Conservation (phyloP, 805 yeast genomes). For the Suhomyces tanzawaensis region DNA sequence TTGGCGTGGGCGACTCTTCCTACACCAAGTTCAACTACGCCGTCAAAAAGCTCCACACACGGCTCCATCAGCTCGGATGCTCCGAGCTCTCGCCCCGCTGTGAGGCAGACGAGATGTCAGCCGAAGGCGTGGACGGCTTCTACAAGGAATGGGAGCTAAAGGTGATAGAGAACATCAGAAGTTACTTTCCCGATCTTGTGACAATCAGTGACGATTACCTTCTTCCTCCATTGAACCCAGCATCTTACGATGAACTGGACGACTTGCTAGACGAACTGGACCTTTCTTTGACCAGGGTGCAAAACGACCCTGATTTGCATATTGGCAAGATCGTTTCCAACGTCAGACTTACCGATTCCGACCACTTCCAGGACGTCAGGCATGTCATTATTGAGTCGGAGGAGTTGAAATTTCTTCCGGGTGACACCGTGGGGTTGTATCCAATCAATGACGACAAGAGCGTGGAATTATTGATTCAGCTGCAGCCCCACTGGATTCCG, state of each 20-base stretch:
- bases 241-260: conserved; percentile 22
- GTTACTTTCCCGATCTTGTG: conserved; percentile 20
- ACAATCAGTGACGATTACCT: conserved; percentile 23
- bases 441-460: conserved; percentile 66
- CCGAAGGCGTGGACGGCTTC: conserved; percentile 76
- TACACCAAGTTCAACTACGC: conserved; percentile 89
- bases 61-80: conserved; percentile 83
- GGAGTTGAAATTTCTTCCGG: conserved; percentile 54
- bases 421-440: conserved; percentile 76
- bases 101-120: conserved; percentile 84
- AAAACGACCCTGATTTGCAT: conserved; percentile 9
- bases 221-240: conserved; percentile 26
- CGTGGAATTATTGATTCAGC: conserved; percentile 62
- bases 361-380: conserved; percentile 91
- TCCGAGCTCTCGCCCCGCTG: conserved; percentile 65
- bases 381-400: conserved; percentile 46
- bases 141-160: conserved; percentile 70
- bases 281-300: conserved; percentile 13
- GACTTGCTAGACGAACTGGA: conserved; percentile 11
- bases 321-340: conserved; percentile 52
- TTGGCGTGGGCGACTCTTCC: conserved; percentile 93
- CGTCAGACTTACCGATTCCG: conserved; percentile 58
- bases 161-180: conserved; percentile 33
- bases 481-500: conserved; percentile 68
- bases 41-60: conserved; percentile 73